Percentiles rank a stretch among this genome's conserved stretches.
Evolutionary conservation across 495 filamentous ascomycete species (phyloP).

Genomic region (Ascodesmis nigricans): DNA sequence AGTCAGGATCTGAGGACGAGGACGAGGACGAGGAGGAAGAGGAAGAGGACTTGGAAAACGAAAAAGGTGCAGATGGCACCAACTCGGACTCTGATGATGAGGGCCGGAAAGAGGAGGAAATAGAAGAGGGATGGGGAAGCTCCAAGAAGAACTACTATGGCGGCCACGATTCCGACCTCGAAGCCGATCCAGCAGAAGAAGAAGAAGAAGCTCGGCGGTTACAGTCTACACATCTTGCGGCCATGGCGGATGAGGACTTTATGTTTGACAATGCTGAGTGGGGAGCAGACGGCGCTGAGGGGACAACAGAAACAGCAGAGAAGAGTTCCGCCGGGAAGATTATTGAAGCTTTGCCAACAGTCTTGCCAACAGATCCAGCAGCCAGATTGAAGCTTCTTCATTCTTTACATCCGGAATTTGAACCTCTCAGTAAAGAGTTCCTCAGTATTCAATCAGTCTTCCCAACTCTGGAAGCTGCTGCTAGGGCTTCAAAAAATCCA

Average conservation of each 20-base stretch:
- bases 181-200: slow-evolving; percentile 77
- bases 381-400: slow-evolving; percentile 58
- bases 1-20: slow-evolving; percentile 2
- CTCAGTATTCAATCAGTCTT: slow-evolving; percentile 44
- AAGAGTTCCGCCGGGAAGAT: slow-evolving; percentile 27
- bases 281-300: slow-evolving; percentile 28
- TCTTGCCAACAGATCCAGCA: slow-evolving; percentile 59
- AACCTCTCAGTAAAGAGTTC: slow-evolving; percentile 62
- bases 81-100: slow-evolving; percentile 15
- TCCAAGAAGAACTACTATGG: slow-evolving; percentile 83
- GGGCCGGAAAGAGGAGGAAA: slow-evolving; percentile 39
- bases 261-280: slow-evolving; percentile 78
- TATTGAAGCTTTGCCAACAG: slow-evolving; percentile 60
- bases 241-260: slow-evolving; percentile 76
- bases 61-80: slow-evolving; percentile 14
- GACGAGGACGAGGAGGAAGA: slow-evolving; percentile 24
- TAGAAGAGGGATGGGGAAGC: slow-evolving; percentile 53
- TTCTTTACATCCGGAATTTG: slow-evolving; percentile 74
- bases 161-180: slow-evolving; percentile 72
- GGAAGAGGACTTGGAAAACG: slow-evolving; percentile 26
- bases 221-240: slow-evolving; percentile 69
- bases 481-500: slow-evolving; percentile 28
- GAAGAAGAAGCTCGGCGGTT: slow-evolving; percentile 69
- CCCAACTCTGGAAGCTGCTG: slow-evolving; percentile 32
- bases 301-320: slow-evolving; percentile 24